Conservation (phyloP, 495 filamentous ascomycete species). For the Jackrogersella minutella region DNA sequence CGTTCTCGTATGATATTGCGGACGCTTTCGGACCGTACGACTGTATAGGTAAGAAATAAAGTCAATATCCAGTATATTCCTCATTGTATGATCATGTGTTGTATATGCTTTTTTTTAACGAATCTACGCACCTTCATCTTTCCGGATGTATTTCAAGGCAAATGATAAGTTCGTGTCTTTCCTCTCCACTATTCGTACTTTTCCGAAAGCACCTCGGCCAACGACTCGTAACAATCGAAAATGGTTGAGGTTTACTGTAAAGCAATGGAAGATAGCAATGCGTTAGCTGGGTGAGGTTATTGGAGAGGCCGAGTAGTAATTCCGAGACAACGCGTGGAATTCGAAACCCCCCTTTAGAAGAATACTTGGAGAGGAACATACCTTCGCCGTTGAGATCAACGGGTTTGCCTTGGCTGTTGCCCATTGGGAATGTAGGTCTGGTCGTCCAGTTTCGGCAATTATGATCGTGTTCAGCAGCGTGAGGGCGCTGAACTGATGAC, state of each 20-base stretch:
- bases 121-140: conserved; percentile 86
- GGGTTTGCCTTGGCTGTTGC: conserved; percentile 92
- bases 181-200: conserved; percentile 96
- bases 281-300: conserved; percentile 25
- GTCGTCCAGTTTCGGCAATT: conserved; percentile 17
- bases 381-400: conserved; percentile 92
- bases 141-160: conserved; percentile 96
- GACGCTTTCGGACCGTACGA: conserved; percentile 96
- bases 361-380: conserved; percentile 63
- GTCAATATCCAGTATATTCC: conserved; percentile 19
- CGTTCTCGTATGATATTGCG: conserved; percentile 97
- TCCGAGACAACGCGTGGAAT: conserved; percentile 22
- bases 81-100: neutral
- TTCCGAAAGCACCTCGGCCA: conserved; percentile 96
- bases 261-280: conserved; percentile 23
- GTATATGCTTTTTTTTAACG: neutral
- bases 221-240: conserved; percentile 95
- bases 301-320: conserved; percentile 10
- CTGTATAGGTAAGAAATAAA: conserved; percentile 54
- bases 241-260: conserved; percentile 91
- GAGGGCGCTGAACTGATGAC: conserved; percentile 17
- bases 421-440: conserved; percentile 65
- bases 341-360: neutral
- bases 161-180: conserved; percentile 94
- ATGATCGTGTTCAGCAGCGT: conserved; percentile 16